Evolutionary conservation across 257 asterid genomes (phyloP).

Genomic region (Ligustrum vulgare): DNA sequence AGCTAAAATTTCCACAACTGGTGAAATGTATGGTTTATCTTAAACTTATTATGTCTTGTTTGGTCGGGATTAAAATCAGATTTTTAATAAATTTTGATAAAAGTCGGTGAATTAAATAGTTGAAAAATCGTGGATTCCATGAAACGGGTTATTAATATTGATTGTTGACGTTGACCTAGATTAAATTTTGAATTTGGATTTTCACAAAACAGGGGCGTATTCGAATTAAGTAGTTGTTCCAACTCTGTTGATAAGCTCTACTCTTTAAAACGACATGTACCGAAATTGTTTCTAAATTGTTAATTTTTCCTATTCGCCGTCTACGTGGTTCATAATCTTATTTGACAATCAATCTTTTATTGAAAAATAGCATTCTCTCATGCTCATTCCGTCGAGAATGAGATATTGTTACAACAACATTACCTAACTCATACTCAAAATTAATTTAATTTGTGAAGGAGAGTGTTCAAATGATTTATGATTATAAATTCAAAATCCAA

Average conservation of each 20-base stretch:
- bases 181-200: no score
- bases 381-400: neutral
- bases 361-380: neutral
- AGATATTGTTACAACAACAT: neutral
- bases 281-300: neutral
- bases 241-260: neutral
- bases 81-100: no score
- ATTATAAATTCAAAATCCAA: neutral
- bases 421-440: neutral
- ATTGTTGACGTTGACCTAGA: no score
- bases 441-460: neutral
- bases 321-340: no score
- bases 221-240: neutral
- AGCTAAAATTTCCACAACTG: neutral
- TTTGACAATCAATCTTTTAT: neutral
- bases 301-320: neutral
- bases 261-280: neutral
- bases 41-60: neutral
- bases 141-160: no score
- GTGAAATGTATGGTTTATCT: constrained; percentile 12
- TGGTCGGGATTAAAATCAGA: no score
- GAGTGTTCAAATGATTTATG: neutral
- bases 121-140: no score
- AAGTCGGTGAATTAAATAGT: no score
- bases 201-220: no score